Percentiles rank a stretch among this genome's conserved stretches.
Conservation (phyloP, 805 yeast species). For the Blastobotrys americana region DNA sequence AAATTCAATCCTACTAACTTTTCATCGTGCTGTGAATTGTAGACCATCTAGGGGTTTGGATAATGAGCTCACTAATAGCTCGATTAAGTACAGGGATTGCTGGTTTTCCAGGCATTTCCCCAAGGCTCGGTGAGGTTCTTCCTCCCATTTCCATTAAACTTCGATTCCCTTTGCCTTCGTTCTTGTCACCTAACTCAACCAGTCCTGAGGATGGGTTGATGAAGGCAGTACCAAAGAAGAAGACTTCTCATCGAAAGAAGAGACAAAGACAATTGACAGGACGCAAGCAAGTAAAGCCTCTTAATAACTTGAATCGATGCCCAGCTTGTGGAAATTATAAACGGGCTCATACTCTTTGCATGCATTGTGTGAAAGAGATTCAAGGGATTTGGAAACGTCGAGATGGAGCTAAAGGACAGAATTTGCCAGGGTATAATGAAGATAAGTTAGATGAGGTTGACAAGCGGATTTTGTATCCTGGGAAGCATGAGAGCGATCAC, state of each 20-base stretch:
- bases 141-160: constrained; percentile 10
- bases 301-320: constrained; percentile 76
- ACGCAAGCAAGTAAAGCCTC: constrained; percentile 67
- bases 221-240: constrained; percentile 91
- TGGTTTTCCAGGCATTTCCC: constrained; percentile 12
- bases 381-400: constrained; percentile 56
- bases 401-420: constrained; percentile 15
- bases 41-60: too few species aligned
- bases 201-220: constrained; percentile 65
- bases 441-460: constrained; percentile 47
- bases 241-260: constrained; percentile 77
- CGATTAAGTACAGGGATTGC: constrained; percentile 2
- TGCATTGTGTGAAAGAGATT: constrained; percentile 84
- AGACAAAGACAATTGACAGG: constrained; percentile 79
- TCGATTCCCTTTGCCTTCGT: constrained; percentile 6
- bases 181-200: too few species aligned
- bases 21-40: too few species aligned
- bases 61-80: background rate
- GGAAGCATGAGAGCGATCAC: constrained; percentile 47
- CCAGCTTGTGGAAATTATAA: constrained; percentile 94
- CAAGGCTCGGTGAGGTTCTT: constrained; percentile 12
- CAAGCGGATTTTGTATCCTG: constrained; percentile 64
- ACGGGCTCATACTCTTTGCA: constrained; percentile 84
- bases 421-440: constrained; percentile 23
- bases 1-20: too few species aligned